Percentiles rank a stretch among this genome's conserved stretches.
Evolutionary conservation across 495 filamentous ascomycete genomes (phyloP).

Genomic region (Xylaria curta): DNA sequence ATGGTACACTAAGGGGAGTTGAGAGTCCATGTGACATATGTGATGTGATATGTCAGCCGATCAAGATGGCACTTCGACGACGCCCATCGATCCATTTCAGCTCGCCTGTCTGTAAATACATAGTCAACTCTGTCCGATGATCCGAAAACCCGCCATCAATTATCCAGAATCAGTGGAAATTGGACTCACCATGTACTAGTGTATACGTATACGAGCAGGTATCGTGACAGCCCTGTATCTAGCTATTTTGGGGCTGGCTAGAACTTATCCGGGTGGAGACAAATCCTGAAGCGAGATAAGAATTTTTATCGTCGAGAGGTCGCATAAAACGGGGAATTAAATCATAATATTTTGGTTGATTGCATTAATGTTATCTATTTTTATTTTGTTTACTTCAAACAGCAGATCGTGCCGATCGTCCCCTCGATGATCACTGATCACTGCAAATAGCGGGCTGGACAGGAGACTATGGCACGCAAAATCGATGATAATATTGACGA

Average conservation of each 20-base stretch:
- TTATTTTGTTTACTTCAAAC: conserved; percentile 12
- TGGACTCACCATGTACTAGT: not conserved
- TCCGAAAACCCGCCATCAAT: not conserved
- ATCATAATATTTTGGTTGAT: conserved; percentile 20
- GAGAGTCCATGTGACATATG: not conserved
- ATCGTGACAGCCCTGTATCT: not conserved
- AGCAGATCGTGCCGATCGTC: not conserved
- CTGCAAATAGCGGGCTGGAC: conserved; percentile 5
- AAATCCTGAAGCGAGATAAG: conserved; percentile 22
- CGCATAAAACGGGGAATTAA: conserved; percentile 23
- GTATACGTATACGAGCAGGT: not conserved
- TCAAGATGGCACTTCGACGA: not conserved
- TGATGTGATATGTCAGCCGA: conserved; percentile 2
- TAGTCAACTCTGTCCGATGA: not conserved
- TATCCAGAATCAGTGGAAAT: conserved; percentile 8
- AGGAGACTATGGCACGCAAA: conserved; percentile 10
- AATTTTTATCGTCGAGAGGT: conserved; percentile 1
- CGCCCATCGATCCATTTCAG: not conserved
- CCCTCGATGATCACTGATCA: conserved; percentile 29
- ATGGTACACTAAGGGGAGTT: conserved; percentile 1
- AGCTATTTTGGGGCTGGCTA: conserved; percentile 4
- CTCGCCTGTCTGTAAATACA: not conserved
- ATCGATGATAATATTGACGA: conserved; percentile 18
- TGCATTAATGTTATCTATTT: conserved; percentile 29
- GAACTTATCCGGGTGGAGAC: not conserved